Base-by-base conservation (phyloP, 768 basidiomycete species). In the Calocybe indica region DNA sequence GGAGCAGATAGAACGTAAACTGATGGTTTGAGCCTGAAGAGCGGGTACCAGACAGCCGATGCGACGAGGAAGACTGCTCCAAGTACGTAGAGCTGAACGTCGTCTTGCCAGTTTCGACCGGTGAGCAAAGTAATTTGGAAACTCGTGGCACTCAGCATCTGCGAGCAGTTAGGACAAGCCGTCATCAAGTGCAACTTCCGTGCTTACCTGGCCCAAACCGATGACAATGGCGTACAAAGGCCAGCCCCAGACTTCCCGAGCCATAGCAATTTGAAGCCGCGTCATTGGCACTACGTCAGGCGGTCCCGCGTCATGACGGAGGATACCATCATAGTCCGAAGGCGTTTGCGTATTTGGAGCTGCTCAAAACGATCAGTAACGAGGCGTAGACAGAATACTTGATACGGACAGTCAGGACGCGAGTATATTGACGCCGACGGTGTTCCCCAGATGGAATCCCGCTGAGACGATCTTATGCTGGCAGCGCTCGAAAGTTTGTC, bases 81-180 rank as follows among this genome's bases (percentile, higher is more conserved):
- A n/a, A 96, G 80, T 42, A 95, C 89, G 60, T 95, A 96, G 7
- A 94, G 76, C 58, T 93, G 88, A 22, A 89, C 52, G 55, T 86
- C 74, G 52, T 82, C 76, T 62, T 90, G 82, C 68, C 83, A 90
- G 55, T 91, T 92, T 57, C 85, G 81, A 45, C 93, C 93, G 13
- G 88, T 85, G 13, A 95, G 74, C 33, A 96, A 69, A 12, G 92
- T 94, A 59, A 95, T 88, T 67, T 96, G 93, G 80, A 94, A 96
- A 59, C 92, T 94, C 30, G 90, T 92, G 3, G 91, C 91, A 48
- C 85, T 83, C 53, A 92, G 67, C 86, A 92, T 91, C 79, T 86
- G 55, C 6, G 41, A 45, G 50, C 37, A 48, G 51, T 50, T 28
- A 54, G 49, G 34, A 34, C 6, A 29, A 38, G 9, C 28, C 8